phyloP scores from a whole-genome alignment of 768 basidiomycete species.

The Kwoniella sp. region DNA sequence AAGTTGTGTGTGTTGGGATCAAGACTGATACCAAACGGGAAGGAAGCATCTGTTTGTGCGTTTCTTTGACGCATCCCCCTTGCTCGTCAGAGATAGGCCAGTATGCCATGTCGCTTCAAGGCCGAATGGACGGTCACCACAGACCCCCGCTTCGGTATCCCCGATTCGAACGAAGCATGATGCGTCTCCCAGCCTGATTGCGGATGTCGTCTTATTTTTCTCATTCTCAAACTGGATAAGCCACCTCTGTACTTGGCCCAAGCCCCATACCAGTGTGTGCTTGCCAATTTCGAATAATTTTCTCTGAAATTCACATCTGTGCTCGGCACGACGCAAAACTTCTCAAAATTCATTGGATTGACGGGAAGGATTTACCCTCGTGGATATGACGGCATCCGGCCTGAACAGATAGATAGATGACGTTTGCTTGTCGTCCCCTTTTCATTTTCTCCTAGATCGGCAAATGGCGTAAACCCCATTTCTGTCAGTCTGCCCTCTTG shows the following conservation, averaged over 20 bases:
- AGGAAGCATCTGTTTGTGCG: background rate
- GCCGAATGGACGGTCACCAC: background rate
- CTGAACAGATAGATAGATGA: background rate
- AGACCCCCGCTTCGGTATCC: background rate
- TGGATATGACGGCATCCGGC: conserved; percentile 1
- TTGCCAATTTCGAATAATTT: background rate
- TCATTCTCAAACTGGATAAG: background rate
- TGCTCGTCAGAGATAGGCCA: no score
- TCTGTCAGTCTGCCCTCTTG: no score
- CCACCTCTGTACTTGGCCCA: background rate
- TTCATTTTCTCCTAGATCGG: background rate
- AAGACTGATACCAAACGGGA: background rate
- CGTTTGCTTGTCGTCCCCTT: background rate
- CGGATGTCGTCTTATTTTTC: background rate
- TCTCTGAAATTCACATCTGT: background rate
- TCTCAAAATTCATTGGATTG: background rate
- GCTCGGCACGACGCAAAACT: no score
- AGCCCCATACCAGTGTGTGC: background rate
- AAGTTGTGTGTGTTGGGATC: background rate
- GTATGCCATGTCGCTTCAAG: background rate
- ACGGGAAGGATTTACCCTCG: background rate
- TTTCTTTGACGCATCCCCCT: no score
- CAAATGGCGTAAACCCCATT: background rate
- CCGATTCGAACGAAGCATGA: background rate
- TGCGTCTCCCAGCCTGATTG: background rate